Evolutionary conservation across 371 early-diverging fungal genomes (phyloP), one percentile per base, ranked within the genome.

Genomic region (Rhizopus arrhizus): DNA sequence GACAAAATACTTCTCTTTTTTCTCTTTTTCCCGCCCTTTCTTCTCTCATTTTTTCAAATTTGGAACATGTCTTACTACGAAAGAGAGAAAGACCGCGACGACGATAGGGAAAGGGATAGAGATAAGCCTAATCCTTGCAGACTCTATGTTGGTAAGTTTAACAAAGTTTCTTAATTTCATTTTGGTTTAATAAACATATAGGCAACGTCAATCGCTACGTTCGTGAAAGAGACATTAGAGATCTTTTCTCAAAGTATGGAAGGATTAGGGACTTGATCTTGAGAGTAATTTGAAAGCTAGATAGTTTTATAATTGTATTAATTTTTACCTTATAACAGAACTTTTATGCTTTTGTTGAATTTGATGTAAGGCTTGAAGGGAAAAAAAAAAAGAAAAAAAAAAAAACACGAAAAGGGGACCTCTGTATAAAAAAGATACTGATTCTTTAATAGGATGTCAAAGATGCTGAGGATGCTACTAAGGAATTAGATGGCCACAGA

Each of bases 381-480:
- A 32, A 16, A 45, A 45, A 47, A 47, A 47, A 29, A 47, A 29
- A 29, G 38, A 38, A 38, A 38, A 38, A 38, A 38, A 38, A 38
- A 8, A 36, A 33, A 31, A 34, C 58, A 38, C 6, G 8, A 13
- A 38, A 11, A 13, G 11, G 11, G 22, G 2, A 22, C 22, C 2
- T 22, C 22, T 22, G 22, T 22, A 22, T 22, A 22, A 22, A 22
- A 22, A 22, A 22, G 0, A 22, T 22, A 22, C 22, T 22, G 22
- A 22, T 7, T 8, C 9, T 38, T 41, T 53, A 58, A 41, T 66
- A 69, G 70, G 54, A 69, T 45, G 60, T 66, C 50, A 65, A 58
- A 59, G 91, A 91, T 65, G 91, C 91, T 50, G 89, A 91, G 43
- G 90, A 90, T 67, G 91, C 91, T 45, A 75, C 89, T 56, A 78